Conservation (phyloP, 306 rosid species). For the Sesbania bispinosa region DNA sequence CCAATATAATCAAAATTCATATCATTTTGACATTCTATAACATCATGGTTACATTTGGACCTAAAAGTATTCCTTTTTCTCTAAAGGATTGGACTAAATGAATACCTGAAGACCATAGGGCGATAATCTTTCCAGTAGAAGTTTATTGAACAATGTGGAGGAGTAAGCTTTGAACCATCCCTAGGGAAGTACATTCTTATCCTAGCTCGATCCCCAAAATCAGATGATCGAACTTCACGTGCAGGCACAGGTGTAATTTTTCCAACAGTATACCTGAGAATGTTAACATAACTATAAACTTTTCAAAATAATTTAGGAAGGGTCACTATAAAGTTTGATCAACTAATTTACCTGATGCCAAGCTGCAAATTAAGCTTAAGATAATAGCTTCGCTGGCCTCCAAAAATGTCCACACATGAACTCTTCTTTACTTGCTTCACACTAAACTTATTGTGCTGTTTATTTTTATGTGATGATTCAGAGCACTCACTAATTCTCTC, state of each 20-base stretch:
- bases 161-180: conserved; percentile 78
- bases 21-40: too few relatives aligned
- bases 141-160: conserved; percentile 72
- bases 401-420: conserved; percentile 41
- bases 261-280: conserved; percentile 83
- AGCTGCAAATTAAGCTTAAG: conserved; percentile 49
- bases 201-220: conserved; percentile 84
- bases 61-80: too few relatives aligned
- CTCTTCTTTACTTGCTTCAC: conserved; percentile 41
- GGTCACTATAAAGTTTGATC: neutral
- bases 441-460: conserved; percentile 41
- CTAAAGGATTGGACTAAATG: neutral
- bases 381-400: conserved; percentile 27
- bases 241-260: conserved; percentile 88
- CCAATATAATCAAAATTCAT: neutral
- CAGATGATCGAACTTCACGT: conserved; percentile 86
- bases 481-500: conserved; percentile 49
- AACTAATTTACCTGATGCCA: conserved; percentile 40
- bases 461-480: conserved; percentile 36
- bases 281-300: neutral
- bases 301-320: neutral
- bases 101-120: conserved; percentile 95
- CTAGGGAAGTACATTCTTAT: conserved; percentile 80
- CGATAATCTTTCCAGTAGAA: conserved; percentile 94
- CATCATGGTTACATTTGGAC: neutral